Percentiles rank a stretch among this genome's conserved stretches.
These are phyloP conservation scores for Sugiyamaella marilandica DNA, from an alignment of 805 yeast species.

Conservation along the genomic window DNA sequence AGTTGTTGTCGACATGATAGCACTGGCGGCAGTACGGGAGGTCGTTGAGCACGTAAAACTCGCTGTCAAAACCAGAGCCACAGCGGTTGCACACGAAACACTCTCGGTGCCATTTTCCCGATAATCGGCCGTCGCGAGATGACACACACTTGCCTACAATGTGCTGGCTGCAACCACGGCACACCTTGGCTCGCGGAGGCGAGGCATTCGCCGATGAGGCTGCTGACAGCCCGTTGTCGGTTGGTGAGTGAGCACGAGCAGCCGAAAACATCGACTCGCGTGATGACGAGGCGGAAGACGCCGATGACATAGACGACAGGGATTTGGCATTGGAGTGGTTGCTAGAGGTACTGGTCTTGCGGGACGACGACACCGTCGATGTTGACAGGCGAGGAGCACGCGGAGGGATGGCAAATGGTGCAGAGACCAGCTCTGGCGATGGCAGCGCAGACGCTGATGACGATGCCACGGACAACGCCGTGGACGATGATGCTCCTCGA, in stretches of 20 bases:
- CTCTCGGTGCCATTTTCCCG: conserved; percentile 88
- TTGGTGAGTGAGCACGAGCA: conserved; percentile 1
- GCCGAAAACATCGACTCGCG: conserved; percentile 4
- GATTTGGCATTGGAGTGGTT: neutral
- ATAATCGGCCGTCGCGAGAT: conserved; percentile 61
- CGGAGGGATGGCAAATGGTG: neutral
- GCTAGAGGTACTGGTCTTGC: neutral
- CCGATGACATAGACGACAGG: conserved; percentile 1
- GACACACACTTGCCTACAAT: conserved; percentile 65
- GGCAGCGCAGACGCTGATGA: neutral
- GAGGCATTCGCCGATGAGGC: conserved; percentile 1
- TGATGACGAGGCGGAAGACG: conserved; percentile 6
- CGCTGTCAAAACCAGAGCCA: conserved; percentile 39
- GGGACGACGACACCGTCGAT: neutral
- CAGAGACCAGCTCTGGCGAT: neutral
- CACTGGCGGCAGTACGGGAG: conserved; percentile 78
- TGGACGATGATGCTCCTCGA: neutral
- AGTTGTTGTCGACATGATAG: conserved; percentile 67
- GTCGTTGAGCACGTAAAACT: conserved; percentile 66
- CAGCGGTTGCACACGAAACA: conserved; percentile 80
- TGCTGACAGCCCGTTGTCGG: neutral
- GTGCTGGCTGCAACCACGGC: conserved; percentile 63
- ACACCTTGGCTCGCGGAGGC: conserved; percentile 29
- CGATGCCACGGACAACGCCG: conserved; percentile 1
- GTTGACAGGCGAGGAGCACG: neutral